A percentile compares a stretch with the other conserved stretches of the same genome.
These are phyloP conservation scores for Elasticomyces elasticus DNA, from an alignment of 495 filamentous ascomycete species.

Conservation along the genomic window DNA sequence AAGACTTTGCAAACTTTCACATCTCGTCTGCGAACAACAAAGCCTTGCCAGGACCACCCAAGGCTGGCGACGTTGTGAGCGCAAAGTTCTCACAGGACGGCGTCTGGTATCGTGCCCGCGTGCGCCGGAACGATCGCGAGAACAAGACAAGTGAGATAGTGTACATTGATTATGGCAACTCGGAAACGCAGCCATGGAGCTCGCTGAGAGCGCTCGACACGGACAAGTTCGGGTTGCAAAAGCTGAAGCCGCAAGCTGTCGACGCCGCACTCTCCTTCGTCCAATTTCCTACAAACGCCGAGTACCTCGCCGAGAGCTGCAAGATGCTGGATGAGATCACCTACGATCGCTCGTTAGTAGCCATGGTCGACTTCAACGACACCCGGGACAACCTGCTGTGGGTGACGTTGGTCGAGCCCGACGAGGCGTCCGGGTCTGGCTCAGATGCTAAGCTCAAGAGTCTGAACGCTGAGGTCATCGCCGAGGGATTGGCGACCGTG, in stretches of 20 bases:
- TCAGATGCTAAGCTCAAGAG: conserved; percentile 48
- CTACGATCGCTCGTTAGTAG: conserved; percentile 61
- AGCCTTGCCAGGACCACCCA: conserved; percentile 64
- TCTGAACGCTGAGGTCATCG: conserved; percentile 75
- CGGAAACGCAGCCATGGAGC: conserved; percentile 74
- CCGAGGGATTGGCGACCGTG: conserved; percentile 79
- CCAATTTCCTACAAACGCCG: conserved; percentile 65
- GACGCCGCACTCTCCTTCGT: conserved; percentile 83
- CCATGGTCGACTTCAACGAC: conserved; percentile 74
- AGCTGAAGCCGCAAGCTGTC: conserved; percentile 73
- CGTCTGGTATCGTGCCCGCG: conserved; percentile 87
- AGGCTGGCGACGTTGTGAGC: conserved; percentile 81
- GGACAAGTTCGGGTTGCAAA: conserved; percentile 64
- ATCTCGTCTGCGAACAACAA: conserved; percentile 59
- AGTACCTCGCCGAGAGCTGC: conserved; percentile 74
- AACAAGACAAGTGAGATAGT: conserved; percentile 78
- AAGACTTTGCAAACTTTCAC: conserved; percentile 78
- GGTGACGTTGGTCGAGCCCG: conserved; percentile 78
- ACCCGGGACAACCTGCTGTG: conserved; percentile 57
- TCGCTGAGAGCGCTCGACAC: conserved; percentile 67
- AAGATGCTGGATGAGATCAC: conserved; percentile 58
- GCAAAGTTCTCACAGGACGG: conserved; percentile 79
- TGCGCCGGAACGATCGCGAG: conserved; percentile 85
- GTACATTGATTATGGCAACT: conserved; percentile 96
- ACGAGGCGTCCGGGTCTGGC: conserved; percentile 32